These are phyloP conservation scores for Starmerella sirachaensis DNA, from an alignment of 805 yeast genomes.

Conservation along the genomic window DNA sequence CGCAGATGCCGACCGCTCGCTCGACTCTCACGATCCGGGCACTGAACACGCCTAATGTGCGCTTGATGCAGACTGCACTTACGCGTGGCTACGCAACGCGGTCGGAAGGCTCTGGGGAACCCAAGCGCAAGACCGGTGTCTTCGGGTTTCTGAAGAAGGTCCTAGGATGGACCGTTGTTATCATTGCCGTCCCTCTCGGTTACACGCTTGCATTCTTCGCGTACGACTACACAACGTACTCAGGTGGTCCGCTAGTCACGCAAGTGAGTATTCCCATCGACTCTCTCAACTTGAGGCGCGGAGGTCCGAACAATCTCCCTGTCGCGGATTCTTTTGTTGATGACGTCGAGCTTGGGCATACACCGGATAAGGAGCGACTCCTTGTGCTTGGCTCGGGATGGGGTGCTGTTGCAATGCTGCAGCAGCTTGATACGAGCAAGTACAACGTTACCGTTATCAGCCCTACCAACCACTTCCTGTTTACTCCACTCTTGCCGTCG, in stretches of 20 bases:
- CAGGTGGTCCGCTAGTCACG: constrained; percentile 27
- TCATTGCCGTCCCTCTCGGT: constrained; percentile 23
- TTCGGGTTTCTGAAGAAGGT: constrained; percentile 2
- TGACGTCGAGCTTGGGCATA: constrained; percentile 41
- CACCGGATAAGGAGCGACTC: constrained; percentile 39
- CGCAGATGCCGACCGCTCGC: too few species aligned
- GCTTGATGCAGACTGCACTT: too few species aligned
- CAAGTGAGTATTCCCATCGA: constrained; percentile 39
- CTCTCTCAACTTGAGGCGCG: constrained; percentile 44
- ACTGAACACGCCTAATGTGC: too few species aligned
- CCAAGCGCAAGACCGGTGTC: too few species aligned
- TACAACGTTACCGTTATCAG: constrained; percentile 57
- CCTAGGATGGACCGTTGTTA: constrained; percentile 8
- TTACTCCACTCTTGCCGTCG: constrained; percentile 57
- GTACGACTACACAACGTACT: constrained; percentile 57
- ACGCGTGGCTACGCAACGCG: too few species aligned
- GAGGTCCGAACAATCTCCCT: constrained; percentile 65
- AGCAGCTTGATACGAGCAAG: constrained; percentile 39
- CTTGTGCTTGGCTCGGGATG: constrained; percentile 60
- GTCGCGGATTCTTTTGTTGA: constrained; percentile 46
- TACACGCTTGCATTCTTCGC: constrained; percentile 41
- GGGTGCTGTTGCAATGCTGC: constrained; percentile 54
- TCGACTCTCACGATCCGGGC: too few species aligned
- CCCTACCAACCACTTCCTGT: constrained; percentile 56
- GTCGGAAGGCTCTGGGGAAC: too few species aligned